A percentile compares a stretch with the other conserved stretches of the same genome.
phyloP scores from a whole-genome alignment of 345 rosid genomes.

The Anacardium occidentale region DNA sequence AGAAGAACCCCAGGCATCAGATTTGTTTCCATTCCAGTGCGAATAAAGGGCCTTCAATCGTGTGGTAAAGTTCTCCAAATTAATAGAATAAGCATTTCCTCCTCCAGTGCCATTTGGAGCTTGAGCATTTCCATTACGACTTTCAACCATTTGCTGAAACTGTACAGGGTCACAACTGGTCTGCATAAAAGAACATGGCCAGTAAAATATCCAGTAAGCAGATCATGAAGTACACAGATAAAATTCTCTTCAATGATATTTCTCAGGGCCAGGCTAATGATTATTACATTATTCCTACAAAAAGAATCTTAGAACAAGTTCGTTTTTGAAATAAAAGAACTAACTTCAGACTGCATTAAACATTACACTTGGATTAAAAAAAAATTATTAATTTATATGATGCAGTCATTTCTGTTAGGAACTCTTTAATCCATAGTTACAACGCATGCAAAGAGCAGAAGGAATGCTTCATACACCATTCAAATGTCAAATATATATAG shows the following conservation, averaged over 20 bases:
- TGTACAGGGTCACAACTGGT: background rate
- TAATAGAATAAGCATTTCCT: slow-evolving; percentile 49
- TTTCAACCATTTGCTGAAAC: slow-evolving; percentile 52
- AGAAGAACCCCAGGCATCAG: slow-evolving; percentile 67
- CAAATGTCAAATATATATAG: background rate
- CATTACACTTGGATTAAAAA: background rate
- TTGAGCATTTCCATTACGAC: slow-evolving; percentile 50
- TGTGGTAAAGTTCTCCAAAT: slow-evolving; percentile 51
- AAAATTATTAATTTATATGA: background rate
- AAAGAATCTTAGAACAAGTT: background rate
- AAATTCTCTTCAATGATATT: background rate
- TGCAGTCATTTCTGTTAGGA: background rate
- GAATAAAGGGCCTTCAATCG: slow-evolving; percentile 65
- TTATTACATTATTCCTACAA: background rate
- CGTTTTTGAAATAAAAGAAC: too few relatives aligned
- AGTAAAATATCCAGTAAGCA: background rate
- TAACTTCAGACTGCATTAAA: background rate
- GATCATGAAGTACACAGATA: background rate
- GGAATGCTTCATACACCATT: too few relatives aligned
- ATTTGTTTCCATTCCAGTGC: slow-evolving; percentile 59
- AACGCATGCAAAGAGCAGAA: background rate
- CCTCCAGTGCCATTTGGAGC: slow-evolving; percentile 44
- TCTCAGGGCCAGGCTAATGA: background rate
- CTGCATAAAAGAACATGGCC: background rate
- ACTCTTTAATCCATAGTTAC: background rate